Evolutionary conservation across 1,284 basidiomycete genomes (phyloP), one percentile per base, ranked within the genome.

Genomic region (Fomitopsis betulina): DNA sequence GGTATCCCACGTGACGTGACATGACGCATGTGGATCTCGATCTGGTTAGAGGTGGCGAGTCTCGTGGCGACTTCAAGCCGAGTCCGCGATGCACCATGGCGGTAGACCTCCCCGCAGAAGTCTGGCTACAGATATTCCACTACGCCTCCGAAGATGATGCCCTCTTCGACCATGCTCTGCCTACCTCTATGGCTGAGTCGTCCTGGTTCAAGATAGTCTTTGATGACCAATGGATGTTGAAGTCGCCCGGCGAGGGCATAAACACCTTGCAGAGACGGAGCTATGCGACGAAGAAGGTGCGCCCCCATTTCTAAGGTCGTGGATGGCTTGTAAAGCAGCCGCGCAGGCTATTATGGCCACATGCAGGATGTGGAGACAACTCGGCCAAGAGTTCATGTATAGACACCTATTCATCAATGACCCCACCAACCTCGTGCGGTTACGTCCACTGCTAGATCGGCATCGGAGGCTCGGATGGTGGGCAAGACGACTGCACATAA

Each of bases 111-210:
- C 88, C 88, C 13, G 76, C 80, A 15, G 88, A 91, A 73, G 73
- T 91, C 5, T 85, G 84, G 82, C 78, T 79, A 1, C 73, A 81
- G 54, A 87, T 90, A 19, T 89, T 90, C 63, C 79, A 85, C 65
- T 75, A 85, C 37, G 85, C 86, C 0, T 79, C 83, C 10, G 84
- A 87, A 53, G 86, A 89, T 66, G 83, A 85, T 62, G 72, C 80
- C 13, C 77, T 89, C 33, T 82, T 85, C 62, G 79, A 81, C 60
- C 76, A 78, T 55, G 76, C 77, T 0, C 67, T 87, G 6, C 85
- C 84, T 2, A 84, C 81, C 0, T 73, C 75, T 58, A 79, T 88
- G 76, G 79, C 81, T 13, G 77, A 79, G 58, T 83, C 82, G 1
- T 77, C 79, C 19, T 91, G 88, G 88, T 78, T 75, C 67, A 82